Evolutionary conservation across 805 yeast genomes (phyloP), one percentile per base, ranked within the genome.

Genomic region (Lipomyces yamanashiensis): DNA sequence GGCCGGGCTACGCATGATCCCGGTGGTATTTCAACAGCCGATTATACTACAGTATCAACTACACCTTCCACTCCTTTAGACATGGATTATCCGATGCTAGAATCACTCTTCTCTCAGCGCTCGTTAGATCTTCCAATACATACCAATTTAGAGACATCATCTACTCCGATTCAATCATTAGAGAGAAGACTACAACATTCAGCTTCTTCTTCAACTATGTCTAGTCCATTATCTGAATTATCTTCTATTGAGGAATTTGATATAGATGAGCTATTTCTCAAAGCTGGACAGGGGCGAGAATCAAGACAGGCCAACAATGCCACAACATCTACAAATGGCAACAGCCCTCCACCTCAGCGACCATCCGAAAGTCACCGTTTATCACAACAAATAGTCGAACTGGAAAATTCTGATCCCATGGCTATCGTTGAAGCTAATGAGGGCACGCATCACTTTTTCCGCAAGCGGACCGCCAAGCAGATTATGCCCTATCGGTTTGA

Each of bases 381-480:
- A 15, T 28, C 61, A 6, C 44, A 15, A 34, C 36, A 19, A 15
- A 13, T 12, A 17, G n/a, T 50, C 17, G 53, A 49, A 21, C 21
- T 40, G 10, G 55, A 49, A n/a, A 39, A 36, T 15, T 17, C 39
- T 21, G 53, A 45, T 41, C 52, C 53, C n/a, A 13, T 7, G 19
- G 54, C 54, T 8, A 48, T 39, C 44, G 48, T 44, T 28, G 44
- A 44, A 34, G 19, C 58, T 7, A 45, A 28, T 15, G 51, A 44
- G 21, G 41, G n/a, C 43, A 13, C 45, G 1, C 43, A 45, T 17
- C 63, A 64, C 21, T 56, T 40, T 28, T 60, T 66, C 37, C 64
- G 69, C 40, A 49, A 57, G 28, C 64, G 72, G 12, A 70, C 72
- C 13, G 72, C 69, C 5, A 57, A 49, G n/a, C 72, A 70, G 45